A percentile compares a stretch with the other conserved stretches of the same genome.
phyloP scores from a whole-genome alignment of 2,329 filamentous ascomycete genomes.

The Talaromyces atroroseus region DNA sequence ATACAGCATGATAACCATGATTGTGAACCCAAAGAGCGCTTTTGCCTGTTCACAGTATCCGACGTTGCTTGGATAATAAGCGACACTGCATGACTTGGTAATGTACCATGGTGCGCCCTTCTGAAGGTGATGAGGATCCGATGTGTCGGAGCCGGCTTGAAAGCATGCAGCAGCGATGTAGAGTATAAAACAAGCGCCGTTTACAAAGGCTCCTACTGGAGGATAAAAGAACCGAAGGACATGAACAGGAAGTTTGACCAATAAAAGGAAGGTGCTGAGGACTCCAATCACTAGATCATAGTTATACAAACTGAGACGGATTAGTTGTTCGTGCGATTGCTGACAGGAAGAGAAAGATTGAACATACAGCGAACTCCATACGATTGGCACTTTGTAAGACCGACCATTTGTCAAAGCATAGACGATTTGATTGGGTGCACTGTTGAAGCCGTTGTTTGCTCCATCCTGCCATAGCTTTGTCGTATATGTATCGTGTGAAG shows the following conservation, averaged over 20 bases:
- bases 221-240: slow-evolving; percentile 54
- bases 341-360: not conserved
- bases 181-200: slow-evolving; percentile 46
- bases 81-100: slow-evolving; percentile 54
- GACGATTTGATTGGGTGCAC: slow-evolving; percentile 50
- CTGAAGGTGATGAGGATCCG: slow-evolving; percentile 50
- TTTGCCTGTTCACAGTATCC: slow-evolving; percentile 58
- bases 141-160: slow-evolving; percentile 55
- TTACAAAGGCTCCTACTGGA: slow-evolving; percentile 49
- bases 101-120: slow-evolving; percentile 59
- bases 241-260: slow-evolving; percentile 54
- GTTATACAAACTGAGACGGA: slow-evolving; percentile 48
- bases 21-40: slow-evolving; percentile 50
- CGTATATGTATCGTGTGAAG: slow-evolving; percentile 56
- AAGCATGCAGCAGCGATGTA: slow-evolving; percentile 52
- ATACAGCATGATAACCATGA: slow-evolving; percentile 52
- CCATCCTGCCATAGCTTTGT: slow-evolving; percentile 59
- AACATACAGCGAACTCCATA: slow-evolving; percentile 58
- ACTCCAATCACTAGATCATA: slow-evolving; percentile 59
- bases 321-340: not conserved
- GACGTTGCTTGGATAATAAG: slow-evolving; percentile 40
- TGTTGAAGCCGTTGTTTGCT: slow-evolving; percentile 58
- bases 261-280: slow-evolving; percentile 55
- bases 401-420: slow-evolving; percentile 57
- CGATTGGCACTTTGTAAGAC: slow-evolving; percentile 48